Evolutionary conservation across 2,329 filamentous ascomycete genomes (phyloP), one percentile per base, ranked within the genome.

Genomic region (Cytospora paraplurivora): DNA sequence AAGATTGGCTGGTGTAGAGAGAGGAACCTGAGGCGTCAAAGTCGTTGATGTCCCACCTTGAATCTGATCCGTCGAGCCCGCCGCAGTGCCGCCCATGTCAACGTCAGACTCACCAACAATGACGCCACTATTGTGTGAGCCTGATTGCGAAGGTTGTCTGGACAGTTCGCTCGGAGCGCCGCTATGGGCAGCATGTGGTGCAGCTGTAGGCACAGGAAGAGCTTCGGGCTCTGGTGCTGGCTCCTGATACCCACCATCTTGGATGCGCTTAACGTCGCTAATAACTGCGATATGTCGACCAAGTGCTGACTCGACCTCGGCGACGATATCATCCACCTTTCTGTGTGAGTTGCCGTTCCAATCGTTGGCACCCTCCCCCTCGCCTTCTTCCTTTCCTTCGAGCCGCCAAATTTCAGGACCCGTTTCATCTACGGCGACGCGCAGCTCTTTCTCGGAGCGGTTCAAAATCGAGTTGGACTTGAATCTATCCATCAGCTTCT

Each of bases 171-270:
- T 71, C 38, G 69, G 68, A 38, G 68, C 71, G n/a, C 67, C 69
- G 15, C 50, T 44, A 33, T 62, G 67, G 34, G 62, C 60, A n/a
- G 62, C 68, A 13, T 66, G 71, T 6, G 65, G 64, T 15, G 69
- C 68, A 5, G 69, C 69, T 3, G 73, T 73, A 47, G 75, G 69
- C 34, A 65, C 37, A 7, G 68, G 69, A 37, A 74, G 74, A 13
- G 68, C 69, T 34, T 71, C 70, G 17, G 74, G 79, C 67, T 82
- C 79, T 3, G 83, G 81, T 6, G 77, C 78, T 7, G 81, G 83
- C 66, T 92, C 86, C 74, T 92, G 85, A 66, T 83, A 87, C 2
- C 92, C 92, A 56, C 92, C 93, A 70, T 91, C 90, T 71, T 95
- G 87, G 51, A 96, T 82, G 53, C 91, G 88, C 44, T 85, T 82